Base-by-base conservation (phyloP, 495 filamentous ascomycete genomes). In the Poronia punctata region DNA sequence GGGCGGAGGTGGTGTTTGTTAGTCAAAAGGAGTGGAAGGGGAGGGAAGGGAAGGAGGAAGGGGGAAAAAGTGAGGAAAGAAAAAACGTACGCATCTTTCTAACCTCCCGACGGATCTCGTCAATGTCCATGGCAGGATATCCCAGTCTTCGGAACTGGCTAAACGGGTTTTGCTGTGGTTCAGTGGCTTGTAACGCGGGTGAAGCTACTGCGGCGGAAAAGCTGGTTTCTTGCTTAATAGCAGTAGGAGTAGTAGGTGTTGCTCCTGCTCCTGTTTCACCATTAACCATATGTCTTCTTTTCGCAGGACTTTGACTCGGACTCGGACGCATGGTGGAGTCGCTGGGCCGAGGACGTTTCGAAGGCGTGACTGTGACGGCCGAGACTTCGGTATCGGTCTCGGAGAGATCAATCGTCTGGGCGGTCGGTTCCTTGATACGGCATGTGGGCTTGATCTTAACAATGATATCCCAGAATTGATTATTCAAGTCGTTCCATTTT, bases 361-460 rank as follows among this genome's bases (percentile, higher is more conserved):
- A 43, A 21, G 51, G 57, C 8, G 27, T 50, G 7, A 37, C 27
- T n/a, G 18, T 56, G 29, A 22, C 19, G 4, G 34, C n/a, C 7
- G 48, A 38, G 15, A 41, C 38, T 4, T 59, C 55, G 7, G 54
- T 54, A 23, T 55, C 51, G 21, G 17, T 46, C 21, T 56, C 50
- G 1, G 50, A 49, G 12, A 61, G 44, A 12, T 62, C 53, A 1
- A 62, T 54, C 1, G 62, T 60, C 8, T 54, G 56, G 7, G 36
- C 38, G 1, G 49, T 40, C 3, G 36, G 45, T 17, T 59, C 52
- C 37, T 60, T 62, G 6, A 71, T 61, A 1, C 48, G 59, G 41
- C 60, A 72, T 14, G 54, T 67, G 0, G 70, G 70, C 43, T 71
- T 71, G 23, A 65, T 48, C 0, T 38, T 47, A 10, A 71, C 45